phyloP scores from a whole-genome alignment of 192 early-diverging fungal genomes.

The Jimgerdemannia flammicorona region DNA sequence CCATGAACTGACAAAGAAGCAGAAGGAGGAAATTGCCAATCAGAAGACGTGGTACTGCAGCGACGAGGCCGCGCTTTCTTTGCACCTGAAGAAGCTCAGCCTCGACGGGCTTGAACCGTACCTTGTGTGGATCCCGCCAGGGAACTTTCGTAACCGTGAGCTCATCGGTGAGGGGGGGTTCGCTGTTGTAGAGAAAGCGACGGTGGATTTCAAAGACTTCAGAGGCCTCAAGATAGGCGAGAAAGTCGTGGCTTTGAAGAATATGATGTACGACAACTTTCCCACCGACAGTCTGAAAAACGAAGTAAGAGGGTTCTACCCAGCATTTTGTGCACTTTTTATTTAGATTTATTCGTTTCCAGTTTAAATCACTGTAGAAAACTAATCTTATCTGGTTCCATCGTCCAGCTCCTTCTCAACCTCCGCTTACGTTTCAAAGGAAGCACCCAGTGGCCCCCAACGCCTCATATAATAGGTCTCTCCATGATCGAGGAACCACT shows the following conservation, averaged over 20 bases:
- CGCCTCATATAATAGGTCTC: neutral
- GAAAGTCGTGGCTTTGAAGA: neutral
- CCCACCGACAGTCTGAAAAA: neutral
- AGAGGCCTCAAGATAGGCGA: neutral
- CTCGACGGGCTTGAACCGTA: neutral
- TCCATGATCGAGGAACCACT: neutral
- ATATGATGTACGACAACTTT: neutral
- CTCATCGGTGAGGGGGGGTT: neutral
- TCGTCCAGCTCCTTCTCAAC: neutral
- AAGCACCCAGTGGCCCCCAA: neutral
- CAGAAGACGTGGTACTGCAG: no score
- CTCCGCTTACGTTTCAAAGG: neutral
- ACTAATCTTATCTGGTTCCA: neutral
- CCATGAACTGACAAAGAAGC: no score
- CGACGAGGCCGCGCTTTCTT: no score
- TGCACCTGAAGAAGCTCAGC: neutral
- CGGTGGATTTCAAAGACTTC: neutral
- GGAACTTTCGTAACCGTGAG: neutral
- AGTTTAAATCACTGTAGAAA: neutral
- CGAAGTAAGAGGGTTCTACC: neutral
- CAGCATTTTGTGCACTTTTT: neutral
- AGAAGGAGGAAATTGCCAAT: no score
- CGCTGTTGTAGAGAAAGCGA: neutral
- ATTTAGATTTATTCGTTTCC: neutral
- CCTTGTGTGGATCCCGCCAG: neutral